Conservation (phyloP, 805 yeast species). For the Wickerhamomyces chaumierensis region DNA sequence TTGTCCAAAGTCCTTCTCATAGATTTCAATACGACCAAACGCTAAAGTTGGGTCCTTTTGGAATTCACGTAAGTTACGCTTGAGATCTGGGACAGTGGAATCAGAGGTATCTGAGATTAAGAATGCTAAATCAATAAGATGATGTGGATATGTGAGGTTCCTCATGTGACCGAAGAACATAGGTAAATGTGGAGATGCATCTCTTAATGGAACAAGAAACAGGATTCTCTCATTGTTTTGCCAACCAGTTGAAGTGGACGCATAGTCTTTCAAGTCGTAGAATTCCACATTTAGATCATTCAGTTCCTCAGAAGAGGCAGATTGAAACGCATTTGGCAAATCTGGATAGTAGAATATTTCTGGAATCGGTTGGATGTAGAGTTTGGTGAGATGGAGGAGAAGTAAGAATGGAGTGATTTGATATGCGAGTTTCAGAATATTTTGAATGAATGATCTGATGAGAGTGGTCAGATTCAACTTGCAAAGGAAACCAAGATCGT, state of each 20-base stretch:
- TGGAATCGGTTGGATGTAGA: slow-evolving; percentile 3
- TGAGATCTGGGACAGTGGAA: slow-evolving; percentile 65
- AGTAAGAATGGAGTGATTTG: slow-evolving; percentile 8
- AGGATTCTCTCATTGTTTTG: slow-evolving; percentile 66
- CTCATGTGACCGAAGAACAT: slow-evolving; percentile 79
- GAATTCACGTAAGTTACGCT: slow-evolving; percentile 42
- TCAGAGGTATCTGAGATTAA: slow-evolving; percentile 86
- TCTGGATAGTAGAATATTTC: slow-evolving; percentile 21
- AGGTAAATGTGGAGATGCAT: slow-evolving; percentile 82
- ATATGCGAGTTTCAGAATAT: slow-evolving; percentile 2
- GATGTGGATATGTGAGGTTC: slow-evolving; percentile 78
- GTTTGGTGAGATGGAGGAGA: slow-evolving; percentile 6
- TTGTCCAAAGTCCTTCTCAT: slow-evolving; percentile 89
- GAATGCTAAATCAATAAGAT: slow-evolving; percentile 72
- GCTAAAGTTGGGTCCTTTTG: slow-evolving; percentile 62
- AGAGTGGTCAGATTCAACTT: not conserved
- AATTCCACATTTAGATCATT: slow-evolving; percentile 40
- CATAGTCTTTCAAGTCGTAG: slow-evolving; percentile 60
- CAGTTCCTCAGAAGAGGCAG: slow-evolving; percentile 14
- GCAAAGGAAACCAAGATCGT: not conserved
- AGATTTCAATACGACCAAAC: slow-evolving; percentile 80
- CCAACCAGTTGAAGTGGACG: slow-evolving; percentile 69
- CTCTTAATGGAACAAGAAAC: slow-evolving; percentile 84
- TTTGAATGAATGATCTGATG: not conserved
- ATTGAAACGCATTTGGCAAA: slow-evolving; percentile 21